Evolutionary conservation across 148 eudicot genomes (phyloP), one percentile per base, ranked within the genome.

Genomic region (Arbutus unedo): DNA sequence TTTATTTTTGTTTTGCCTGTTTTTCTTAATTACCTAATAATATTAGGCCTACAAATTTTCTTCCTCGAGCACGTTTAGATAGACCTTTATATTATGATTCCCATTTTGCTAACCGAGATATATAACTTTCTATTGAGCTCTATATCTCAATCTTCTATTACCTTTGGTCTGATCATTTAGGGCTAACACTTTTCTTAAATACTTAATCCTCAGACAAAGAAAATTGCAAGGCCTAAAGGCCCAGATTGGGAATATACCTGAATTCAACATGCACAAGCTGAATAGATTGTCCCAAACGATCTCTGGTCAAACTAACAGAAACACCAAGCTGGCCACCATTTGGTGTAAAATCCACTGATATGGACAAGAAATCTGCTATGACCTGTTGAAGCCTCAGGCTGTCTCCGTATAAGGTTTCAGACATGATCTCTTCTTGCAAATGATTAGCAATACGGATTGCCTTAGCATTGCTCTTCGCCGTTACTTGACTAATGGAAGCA

Each of bases 361-460:
- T 84, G 72, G 89, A 81, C 84, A 96, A 80, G 83, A 96, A 94
- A 81, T 94, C 93, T 48, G 99, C 99, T 13, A 96, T 82, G 78
- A 96, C 83, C 87, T 96, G 99, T 81, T 96, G 98, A 77, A 96
- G 95, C 89, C 99, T 89, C 47, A 93, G 67, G 86, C 92, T 85
- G 79, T 96, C 99, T 54, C 98, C 99, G 81, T 93, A 96, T 18
- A 96, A 79, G 8, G 90, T 88, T 79, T 96, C 94, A 31, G 81
- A 83, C 85, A 87, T 51, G 77, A 82, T 83, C 18, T 82, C 84
- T 48, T 90, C 91, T 6, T 84, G 68, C 76, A 91, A 64, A 49
- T 89, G 81, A 54, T 91, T 91, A 6, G 86, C 82, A 77, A 96
- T 85, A 57, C 78, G 89, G 79, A 96, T 87, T 48, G 93, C 95